phyloP scores from a whole-genome alignment of 805 yeast species.

The Candida maris region DNA sequence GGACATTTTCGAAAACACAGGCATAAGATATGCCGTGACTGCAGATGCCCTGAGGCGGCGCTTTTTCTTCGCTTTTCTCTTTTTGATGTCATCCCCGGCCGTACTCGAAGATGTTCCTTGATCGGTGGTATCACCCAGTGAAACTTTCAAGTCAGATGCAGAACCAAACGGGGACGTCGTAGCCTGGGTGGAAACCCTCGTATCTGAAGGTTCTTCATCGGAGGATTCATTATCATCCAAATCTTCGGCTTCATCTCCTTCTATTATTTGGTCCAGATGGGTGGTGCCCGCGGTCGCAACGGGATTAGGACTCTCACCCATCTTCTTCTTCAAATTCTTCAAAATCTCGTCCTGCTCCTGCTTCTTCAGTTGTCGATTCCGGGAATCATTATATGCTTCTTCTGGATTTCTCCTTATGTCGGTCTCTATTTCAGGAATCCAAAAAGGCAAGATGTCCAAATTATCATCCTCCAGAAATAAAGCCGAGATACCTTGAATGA shows the following conservation, averaged over 20 bases:
- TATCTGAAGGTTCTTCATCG: constrained; percentile 50
- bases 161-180: neutral
- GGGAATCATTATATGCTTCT: constrained; percentile 68
- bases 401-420: constrained; percentile 78
- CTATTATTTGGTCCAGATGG: constrained; percentile 32
- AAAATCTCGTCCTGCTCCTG: constrained; percentile 36
- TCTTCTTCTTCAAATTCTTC: constrained; percentile 40
- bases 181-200: constrained; percentile 9
- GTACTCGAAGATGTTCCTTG: neutral
- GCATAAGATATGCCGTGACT: constrained; percentile 27
- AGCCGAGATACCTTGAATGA: constrained; percentile 87
- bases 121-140: neutral
- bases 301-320: constrained; percentile 38
- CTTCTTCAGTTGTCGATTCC: constrained; percentile 48
- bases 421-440: constrained; percentile 87
- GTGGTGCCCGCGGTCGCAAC: constrained; percentile 21
- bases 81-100: neutral
- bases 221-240: constrained; percentile 36
- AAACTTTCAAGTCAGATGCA: neutral
- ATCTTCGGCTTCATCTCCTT: constrained; percentile 33
- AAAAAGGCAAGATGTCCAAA: constrained; percentile 85
- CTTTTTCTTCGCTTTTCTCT: constrained; percentile 5
- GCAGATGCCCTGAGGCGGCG: too few species aligned
- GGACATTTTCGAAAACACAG: constrained; percentile 30
- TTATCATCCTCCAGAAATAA: constrained; percentile 87